Base-by-base conservation (phyloP, 192 early-diverging fungal genomes). In the Gamsiella multidivaricata region DNA sequence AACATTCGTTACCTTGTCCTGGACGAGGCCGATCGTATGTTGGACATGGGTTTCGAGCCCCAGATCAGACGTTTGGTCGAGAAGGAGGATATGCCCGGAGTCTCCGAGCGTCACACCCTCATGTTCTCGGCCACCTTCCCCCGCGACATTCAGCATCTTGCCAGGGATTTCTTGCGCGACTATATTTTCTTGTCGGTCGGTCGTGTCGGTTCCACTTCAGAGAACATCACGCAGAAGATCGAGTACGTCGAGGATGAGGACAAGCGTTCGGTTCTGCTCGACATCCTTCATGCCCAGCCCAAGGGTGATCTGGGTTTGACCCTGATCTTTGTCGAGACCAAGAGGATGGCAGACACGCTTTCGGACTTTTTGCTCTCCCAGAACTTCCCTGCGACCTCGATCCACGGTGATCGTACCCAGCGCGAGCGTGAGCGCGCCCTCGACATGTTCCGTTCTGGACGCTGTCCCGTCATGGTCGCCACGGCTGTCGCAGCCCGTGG, bases 71-170 rank as follows among this genome's bases (percentile, higher is more conserved):
- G 92, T 55, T 95, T 99, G 78, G 89, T 97, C 41, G 90, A 87
- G 81, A 55, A 93, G 92, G 83, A 85, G 78, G 86, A 81, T 70
- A 94, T 81, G 89, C 89, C 81, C 64, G 83, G 82, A 46, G 89
- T 96, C 15, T 61, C 83, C 18, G 82, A 87, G 43, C 89, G 94
- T n/a, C 92, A 95, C 72, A 96, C 94, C 3, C 92, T 97, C 80
- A 97, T 97, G 96, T 97, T 95, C 82, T 90, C 89, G 15, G 96
- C 97, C 15, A 98, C 96, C 0, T 97, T 95, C 89, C 97, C 96
- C 20, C 83, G 88, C 50, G 87, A 91, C 26, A 94, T 97, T 65
- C 95, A 94, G 79, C 88, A 91, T 55, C 85, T 98, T 33, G 92
- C 95, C 54, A 78, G 88, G n/a, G 90, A 93, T 60, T 97, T 96